phyloP scores from a whole-genome alignment of 768 basidiomycete species.

The Calocybe cyanea region DNA sequence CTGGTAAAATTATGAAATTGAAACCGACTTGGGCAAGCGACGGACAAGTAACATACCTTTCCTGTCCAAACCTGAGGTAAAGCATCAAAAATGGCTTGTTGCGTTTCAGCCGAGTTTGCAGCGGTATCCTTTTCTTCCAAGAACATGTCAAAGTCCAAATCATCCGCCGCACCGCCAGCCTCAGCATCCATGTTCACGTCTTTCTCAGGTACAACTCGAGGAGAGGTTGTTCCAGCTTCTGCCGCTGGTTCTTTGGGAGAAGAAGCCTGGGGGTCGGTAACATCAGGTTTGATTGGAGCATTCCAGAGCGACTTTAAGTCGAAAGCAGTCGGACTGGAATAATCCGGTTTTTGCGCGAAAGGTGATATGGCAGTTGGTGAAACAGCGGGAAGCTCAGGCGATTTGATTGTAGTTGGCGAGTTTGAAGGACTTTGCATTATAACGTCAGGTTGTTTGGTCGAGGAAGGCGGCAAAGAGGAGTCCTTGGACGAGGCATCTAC shows the following conservation, averaged over 20 bases:
- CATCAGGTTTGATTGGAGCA: conserved; percentile 33
- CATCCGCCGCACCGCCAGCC: conserved; percentile 45
- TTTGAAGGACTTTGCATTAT: conserved; percentile 13
- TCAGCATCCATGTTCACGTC: conserved; percentile 45
- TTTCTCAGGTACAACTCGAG: conserved; percentile 27
- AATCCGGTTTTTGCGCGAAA: conserved; percentile 43
- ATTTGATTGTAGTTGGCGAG: conserved; percentile 11
- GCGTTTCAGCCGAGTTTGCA: conserved; percentile 32
- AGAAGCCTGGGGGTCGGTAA: conserved; percentile 13
- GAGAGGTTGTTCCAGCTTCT: conserved; percentile 17
- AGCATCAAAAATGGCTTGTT: conserved; percentile 51
- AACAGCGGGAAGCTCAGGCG: conserved; percentile 17
- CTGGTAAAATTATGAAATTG: conserved; percentile 38
- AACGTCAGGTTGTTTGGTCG: conserved; percentile 5
- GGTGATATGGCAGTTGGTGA: conserved; percentile 43
- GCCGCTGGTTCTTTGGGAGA: conserved; percentile 9
- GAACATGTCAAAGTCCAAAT: conserved; percentile 87
- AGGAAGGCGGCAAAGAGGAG: conserved; percentile 2
- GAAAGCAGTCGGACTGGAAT: conserved; percentile 52
- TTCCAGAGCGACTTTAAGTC: conserved; percentile 73
- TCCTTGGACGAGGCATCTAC: conserved; percentile 16
- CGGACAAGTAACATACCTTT: conserved; percentile 66
- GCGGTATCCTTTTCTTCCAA: conserved; percentile 58
- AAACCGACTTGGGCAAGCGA: no score
- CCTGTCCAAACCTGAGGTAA: conserved; percentile 69